Base-by-base conservation (phyloP, 75 land plant species). In the Pinus tabuliformis region DNA sequence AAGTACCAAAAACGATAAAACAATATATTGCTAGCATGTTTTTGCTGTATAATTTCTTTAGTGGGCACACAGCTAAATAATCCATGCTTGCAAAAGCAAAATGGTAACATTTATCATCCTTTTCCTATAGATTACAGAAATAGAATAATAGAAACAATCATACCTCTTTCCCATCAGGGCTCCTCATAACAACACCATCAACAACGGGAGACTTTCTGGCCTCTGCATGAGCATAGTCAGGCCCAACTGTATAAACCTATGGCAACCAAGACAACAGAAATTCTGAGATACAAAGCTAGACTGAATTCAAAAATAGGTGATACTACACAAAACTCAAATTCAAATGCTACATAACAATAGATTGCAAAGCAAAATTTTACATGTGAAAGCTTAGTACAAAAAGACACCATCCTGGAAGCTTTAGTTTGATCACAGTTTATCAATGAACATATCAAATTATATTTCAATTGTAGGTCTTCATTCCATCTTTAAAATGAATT, bases 221-320 rank as follows among this genome's bases (percentile, higher is more conserved):
- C 81, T 97, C 99, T 57, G 99, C 99, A 88, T 97, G 99, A 12
- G 99, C 99, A 91, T 97, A 97, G 75, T 90, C 99, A 59, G 98
- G 92, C 20, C 99, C 99, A 73, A 97, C 99, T 28, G 99, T 97
- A 77, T 97, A 96, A 21, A 96, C 99, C 99, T 96, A 76, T 54
- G 73, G 14, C 24, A 49, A 49, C 54, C 54, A 49, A 49, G 54
- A 49, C 12, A 49, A 49, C 11, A 49, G 12, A 49, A 49, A 49
- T 49, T 13, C 26, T 73, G 57, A 49, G 58, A 73, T 56, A 26
- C 45, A 56, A 15, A 22, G 24, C 22, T 18, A 7, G 22, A 39
- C 24, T 42, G 22, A 36, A 39, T 18, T 42, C 22, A 42, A 45
- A 68, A 9, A 68, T 45, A n/a, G n/a, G n/a, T 68, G 52, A 68